phyloP scores from a whole-genome alignment of 2,329 filamentous ascomycete genomes.

The Fusarium lyarnte region DNA sequence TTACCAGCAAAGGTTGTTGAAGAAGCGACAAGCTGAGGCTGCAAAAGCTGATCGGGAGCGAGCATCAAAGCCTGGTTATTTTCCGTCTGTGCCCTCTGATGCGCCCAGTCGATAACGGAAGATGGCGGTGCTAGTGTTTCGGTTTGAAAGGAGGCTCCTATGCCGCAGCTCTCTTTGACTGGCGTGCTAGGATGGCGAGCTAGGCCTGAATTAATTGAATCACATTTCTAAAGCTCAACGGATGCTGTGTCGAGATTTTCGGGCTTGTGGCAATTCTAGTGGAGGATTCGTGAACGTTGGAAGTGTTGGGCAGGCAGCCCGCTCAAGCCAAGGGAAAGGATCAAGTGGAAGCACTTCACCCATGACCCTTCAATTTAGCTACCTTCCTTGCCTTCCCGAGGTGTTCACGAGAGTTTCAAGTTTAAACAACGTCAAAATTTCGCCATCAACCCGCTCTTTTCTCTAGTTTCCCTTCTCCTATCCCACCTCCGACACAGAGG shows the following conservation, averaged over 20 bases:
- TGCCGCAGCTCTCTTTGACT: not conserved
- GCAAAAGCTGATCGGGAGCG: slow-evolving; percentile 85
- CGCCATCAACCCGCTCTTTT: not conserved
- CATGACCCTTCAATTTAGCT: too few species aligned
- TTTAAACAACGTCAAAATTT: not conserved
- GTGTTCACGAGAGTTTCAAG: not conserved
- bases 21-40: slow-evolving; percentile 61
- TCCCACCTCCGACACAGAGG: not conserved
- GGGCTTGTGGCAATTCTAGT: too few species aligned
- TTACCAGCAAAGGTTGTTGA: slow-evolving; percentile 84
- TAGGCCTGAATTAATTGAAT: not conserved
- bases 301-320: not conserved
- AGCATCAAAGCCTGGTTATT: slow-evolving; percentile 78
- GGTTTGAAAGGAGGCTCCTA: not conserved
- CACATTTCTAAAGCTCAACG: accelerated
- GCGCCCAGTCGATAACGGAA: slow-evolving; percentile 50
- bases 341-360: too few species aligned
- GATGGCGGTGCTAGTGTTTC: not conserved
- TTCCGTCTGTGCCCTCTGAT: slow-evolving; percentile 84
- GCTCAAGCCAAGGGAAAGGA: too few species aligned
- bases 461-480: not conserved
- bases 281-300: not conserved
- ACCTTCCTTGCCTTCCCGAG: too few species aligned
- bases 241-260: not conserved
- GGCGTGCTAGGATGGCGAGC: not conserved